Evolutionary conservation across 2,329 filamentous ascomycete species (phyloP), one percentile per base, ranked within the genome.

Genomic region (Phaeosphaeriaceae sp.): DNA sequence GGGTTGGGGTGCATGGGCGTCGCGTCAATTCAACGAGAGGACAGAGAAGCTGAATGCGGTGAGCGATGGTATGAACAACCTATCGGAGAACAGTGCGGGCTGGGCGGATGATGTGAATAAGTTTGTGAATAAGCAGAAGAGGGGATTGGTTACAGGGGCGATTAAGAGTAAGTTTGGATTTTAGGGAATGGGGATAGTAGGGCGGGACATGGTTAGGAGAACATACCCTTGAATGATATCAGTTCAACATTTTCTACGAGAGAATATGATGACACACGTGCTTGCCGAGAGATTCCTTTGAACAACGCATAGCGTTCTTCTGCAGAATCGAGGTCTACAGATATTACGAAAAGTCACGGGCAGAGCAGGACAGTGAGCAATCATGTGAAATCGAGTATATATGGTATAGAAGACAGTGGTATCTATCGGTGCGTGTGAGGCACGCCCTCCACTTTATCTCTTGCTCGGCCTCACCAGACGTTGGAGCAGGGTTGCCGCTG

Each of bases 101-200:
- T 98, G 92, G 88, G 90, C 92, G 15, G 88, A 93, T 31, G 93
- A 96, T 73, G 93, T 96, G 52, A 90, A 87, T 70, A 97, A 96
- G 76, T 97, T 87, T 76, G 89, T 97, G 4, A 85, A 84, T 57
- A 89, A 89, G 79, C 94, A 98, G 82, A 98, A 98, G 85, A 87
- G 88, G 74, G 93, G 91, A 62, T 82, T 95, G 63, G 82, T 97
- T 15, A 79, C 96, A 66, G 92, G 93, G 10, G 67, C 73, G 53
- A 51, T 77, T 48, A 77, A 77, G 66, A 67, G 70, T 22, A 77
- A 76, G 44, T 77, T 77, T 65, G 75, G 75, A 45, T 64, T 66
- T 40, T 66, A 46, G 49, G 33, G 19, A n/a, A 11, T 36, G 31
- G 6, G 25, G 25, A 6, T 31, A 11, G 25, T 31, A 11, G 25